phyloP scores from a whole-genome alignment of 2,329 filamentous ascomycete species.

The Xylaria sp. region DNA sequence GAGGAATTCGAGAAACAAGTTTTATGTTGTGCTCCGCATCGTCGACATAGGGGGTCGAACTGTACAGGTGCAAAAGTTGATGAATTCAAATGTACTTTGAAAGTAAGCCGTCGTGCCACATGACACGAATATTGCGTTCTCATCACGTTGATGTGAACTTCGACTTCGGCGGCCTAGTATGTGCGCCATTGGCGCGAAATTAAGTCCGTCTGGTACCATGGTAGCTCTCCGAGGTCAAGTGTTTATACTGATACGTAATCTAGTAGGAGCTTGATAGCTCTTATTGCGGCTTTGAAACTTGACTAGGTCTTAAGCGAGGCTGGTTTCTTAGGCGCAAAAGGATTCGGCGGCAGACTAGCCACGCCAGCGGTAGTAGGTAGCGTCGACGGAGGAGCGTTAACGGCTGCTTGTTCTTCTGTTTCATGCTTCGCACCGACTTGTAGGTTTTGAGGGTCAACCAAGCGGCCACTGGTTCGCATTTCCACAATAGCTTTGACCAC shows the following conservation, averaged over 20 bases:
- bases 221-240: slow-evolving; percentile 39
- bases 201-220: slow-evolving; percentile 13
- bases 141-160: slow-evolving; percentile 45
- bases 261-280: slow-evolving; percentile 53
- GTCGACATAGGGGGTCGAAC: not conserved
- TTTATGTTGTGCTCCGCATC: not conserved
- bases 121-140: slow-evolving; percentile 24
- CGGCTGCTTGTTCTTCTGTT: slow-evolving; percentile 40
- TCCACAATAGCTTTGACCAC: slow-evolving; percentile 74
- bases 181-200: not conserved
- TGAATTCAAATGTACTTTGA: slow-evolving; percentile 7
- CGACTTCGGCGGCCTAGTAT: not conserved
- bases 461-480: slow-evolving; percentile 67
- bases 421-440: slow-evolving; percentile 47
- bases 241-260: slow-evolving; percentile 42
- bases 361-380: slow-evolving; percentile 43
- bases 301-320: slow-evolving; percentile 21
- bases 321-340: slow-evolving; percentile 48
- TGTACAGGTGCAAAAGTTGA: not conserved
- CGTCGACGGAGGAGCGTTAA: slow-evolving; percentile 39
- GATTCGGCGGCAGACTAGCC: slow-evolving; percentile 47
- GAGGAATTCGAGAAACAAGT: not conserved
- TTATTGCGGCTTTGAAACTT: slow-evolving; percentile 49
- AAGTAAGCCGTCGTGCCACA: slow-evolving; percentile 25
- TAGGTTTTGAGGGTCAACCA: slow-evolving; percentile 51